A percentile compares a stretch with the other conserved stretches of the same genome.
Evolutionary conservation across 2,329 filamentous ascomycete species (phyloP).

Genomic region (Sporothrix protearum): DNA sequence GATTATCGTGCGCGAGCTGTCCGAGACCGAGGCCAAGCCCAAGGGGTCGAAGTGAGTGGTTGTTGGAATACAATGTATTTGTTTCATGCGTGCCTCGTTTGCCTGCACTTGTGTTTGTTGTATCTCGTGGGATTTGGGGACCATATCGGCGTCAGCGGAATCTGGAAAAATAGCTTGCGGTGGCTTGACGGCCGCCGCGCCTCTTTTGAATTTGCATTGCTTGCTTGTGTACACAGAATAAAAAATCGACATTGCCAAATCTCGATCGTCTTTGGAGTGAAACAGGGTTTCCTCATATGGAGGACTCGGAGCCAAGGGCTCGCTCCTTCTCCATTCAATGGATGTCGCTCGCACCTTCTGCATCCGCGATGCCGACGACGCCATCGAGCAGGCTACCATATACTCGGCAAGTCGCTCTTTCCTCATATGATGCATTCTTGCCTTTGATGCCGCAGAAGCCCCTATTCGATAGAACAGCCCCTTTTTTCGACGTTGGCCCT

Average conservation of each 20-base stretch:
- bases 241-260: not conserved
- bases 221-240: not conserved
- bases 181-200: not conserved
- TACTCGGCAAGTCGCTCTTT: conserved; percentile 13
- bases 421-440: not conserved
- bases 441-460: not conserved
- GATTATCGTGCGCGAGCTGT: conserved; percentile 77
- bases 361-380: not conserved
- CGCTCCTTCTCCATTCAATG: not conserved
- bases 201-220: not conserved
- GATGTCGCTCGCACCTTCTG: not conserved
- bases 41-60: conserved; percentile 64
- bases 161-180: conserved; percentile 18
- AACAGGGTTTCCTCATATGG: not conserved
- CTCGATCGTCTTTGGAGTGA: not conserved
- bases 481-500: not conserved
- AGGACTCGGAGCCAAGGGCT: not conserved
- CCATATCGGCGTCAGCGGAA: conserved; percentile 21
- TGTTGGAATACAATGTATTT: not conserved
- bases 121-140: conserved; percentile 11
- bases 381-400: not conserved
- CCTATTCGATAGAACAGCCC: not conserved
- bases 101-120: not conserved
- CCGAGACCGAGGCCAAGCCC: conserved; percentile 82
- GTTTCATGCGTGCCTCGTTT: not conserved